phyloP scores from a whole-genome alignment of 169 alveolate genomes.

The Ichthyophthirius multifiliis region DNA sequence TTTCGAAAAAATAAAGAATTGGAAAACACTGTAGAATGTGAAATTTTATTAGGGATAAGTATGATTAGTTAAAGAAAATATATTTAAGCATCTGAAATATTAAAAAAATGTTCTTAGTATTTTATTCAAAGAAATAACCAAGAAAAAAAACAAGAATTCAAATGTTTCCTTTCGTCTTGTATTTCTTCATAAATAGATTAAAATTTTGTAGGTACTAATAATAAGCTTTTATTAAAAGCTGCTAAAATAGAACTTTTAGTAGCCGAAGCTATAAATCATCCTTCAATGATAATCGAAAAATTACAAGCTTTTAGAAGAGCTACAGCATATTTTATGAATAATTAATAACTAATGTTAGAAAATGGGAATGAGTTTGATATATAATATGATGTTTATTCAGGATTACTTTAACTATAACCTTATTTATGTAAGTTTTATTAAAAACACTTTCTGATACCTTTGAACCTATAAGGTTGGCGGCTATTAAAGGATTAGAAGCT shows the following conservation, averaged over 20 bases:
- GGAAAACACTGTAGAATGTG: constrained; percentile 15
- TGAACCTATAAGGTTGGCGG: constrained; percentile 2
- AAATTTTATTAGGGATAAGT: constrained; percentile 26
- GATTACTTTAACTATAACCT: background rate
- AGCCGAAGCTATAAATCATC: constrained; percentile 20
- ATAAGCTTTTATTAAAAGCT: constrained; percentile 2
- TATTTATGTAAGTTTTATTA: background rate
- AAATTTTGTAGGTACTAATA: background rate
- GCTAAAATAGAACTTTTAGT: constrained; percentile 15
- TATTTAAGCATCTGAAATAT: constrained; percentile 38
- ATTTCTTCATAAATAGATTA: background rate
- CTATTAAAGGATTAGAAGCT: background rate
- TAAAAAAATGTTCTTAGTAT: constrained; percentile 14
- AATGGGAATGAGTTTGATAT: background rate
- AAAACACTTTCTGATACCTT: background rate
- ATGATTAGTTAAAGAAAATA: constrained; percentile 23
- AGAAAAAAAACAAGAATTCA: background rate
- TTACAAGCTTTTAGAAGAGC: constrained; percentile 4
- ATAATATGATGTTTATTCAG: constrained; percentile 5
- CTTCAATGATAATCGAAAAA: constrained; percentile 16
- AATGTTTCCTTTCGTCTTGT: background rate
- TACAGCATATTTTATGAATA: background rate
- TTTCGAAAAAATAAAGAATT: constrained; percentile 18
- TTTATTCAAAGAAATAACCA: background rate
- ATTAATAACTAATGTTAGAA: background rate